Evolutionary conservation across 202 grass and related monocot genomes (phyloP).

Genomic region (Cymbopogon flexuosus): DNA sequence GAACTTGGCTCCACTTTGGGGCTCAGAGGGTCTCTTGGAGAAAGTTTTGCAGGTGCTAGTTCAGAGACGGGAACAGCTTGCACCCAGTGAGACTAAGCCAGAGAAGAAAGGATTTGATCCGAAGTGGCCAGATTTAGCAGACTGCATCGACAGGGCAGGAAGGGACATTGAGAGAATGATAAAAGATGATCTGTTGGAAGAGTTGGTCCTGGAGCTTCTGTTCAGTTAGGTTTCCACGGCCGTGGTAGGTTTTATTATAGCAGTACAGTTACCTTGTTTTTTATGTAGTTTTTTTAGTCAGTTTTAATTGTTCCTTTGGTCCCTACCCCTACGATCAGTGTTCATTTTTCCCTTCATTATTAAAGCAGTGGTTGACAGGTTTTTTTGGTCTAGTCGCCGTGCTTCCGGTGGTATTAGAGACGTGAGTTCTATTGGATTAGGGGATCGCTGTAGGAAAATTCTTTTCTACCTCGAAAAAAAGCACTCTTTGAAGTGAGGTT

Average conservation of each 20-base stretch:
- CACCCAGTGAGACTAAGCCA: not conserved
- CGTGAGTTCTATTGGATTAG: not conserved
- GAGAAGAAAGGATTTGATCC: constrained; percentile 37
- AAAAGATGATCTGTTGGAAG: constrained; percentile 70
- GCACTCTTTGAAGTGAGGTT: not conserved
- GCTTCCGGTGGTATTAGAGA: constrained; percentile 7
- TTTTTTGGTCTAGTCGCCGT: constrained; percentile 28
- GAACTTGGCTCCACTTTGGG: constrained; percentile 41
- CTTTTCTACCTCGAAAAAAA: constrained; percentile 16
- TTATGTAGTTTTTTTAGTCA: not conserved
- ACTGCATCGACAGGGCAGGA: constrained; percentile 41
- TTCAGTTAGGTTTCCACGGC: constrained; percentile 36
- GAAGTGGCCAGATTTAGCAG: constrained; percentile 47
- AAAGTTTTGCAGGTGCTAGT: constrained; percentile 44
- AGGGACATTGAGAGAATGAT: constrained; percentile 61
- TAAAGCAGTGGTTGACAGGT: constrained; percentile 38
- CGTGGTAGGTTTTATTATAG: constrained; percentile 16
- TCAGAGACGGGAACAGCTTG: constrained; percentile 37
- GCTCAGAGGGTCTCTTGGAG: constrained; percentile 57
- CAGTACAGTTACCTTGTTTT: not conserved
- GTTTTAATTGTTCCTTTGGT: not conserved
- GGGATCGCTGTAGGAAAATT: constrained; percentile 12
- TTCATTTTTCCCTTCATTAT: not conserved
- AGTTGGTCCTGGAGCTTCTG: constrained; percentile 46
- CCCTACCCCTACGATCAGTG: not conserved